Percentiles rank a stretch among this genome's conserved stretches.
These are phyloP conservation scores for Gigaspora rosea DNA, from an alignment of 192 early-diverging fungal species.

Conservation along the genomic window DNA sequence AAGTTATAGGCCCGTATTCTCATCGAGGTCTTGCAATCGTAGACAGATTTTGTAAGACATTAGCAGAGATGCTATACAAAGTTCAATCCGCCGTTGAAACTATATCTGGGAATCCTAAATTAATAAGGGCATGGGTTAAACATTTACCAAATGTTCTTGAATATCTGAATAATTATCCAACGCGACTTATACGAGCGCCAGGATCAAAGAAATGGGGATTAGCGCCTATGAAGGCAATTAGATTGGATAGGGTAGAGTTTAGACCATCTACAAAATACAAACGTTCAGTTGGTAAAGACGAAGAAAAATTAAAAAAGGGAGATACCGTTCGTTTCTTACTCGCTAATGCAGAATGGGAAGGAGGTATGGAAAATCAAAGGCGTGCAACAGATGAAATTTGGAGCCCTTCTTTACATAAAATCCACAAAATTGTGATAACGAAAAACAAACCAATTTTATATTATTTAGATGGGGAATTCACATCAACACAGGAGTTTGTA, in stretches of 20 bases:
- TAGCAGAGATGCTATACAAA: conserved; percentile 24
- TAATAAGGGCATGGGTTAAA: conserved; percentile 20
- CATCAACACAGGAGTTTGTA: neutral
- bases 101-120: conserved; percentile 14
- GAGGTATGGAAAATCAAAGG: conserved; percentile 12
- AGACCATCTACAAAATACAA: conserved; percentile 14
- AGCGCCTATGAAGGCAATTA: neutral
- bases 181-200: neutral
- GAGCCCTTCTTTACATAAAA: neutral
- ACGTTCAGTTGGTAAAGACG: neutral
- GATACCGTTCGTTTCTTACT: conserved; percentile 5
- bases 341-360: conserved; percentile 10
- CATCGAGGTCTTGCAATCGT: neutral
- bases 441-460: conserved; percentile 21
- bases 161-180: no score
- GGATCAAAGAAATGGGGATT: conserved; percentile 6
- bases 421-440: conserved; percentile 6
- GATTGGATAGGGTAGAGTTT: neutral
- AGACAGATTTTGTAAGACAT: conserved; percentile 13
- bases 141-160: conserved; percentile 6
- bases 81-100: neutral
- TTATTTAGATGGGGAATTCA: conserved; percentile 2
- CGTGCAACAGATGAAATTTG: neutral
- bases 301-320: conserved; percentile 13
- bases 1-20: conserved; percentile 4